Evolutionary conservation across 306 rosid genomes (phyloP).

Genomic region (Vigna mungo): DNA sequence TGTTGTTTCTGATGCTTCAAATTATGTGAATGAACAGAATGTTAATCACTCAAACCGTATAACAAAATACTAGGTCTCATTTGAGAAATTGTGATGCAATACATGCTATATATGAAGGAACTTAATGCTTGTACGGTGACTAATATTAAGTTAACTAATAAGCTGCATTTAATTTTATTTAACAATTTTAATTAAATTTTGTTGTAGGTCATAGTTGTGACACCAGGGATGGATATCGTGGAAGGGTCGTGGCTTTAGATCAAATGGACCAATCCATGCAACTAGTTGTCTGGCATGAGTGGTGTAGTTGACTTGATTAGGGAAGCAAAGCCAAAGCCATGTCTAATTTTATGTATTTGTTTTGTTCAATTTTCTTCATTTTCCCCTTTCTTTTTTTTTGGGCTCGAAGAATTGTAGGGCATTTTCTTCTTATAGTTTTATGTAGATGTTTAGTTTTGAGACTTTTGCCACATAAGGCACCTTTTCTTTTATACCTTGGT

Average conservation of each 20-base stretch:
- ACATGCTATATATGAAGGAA: too few relatives aligned
- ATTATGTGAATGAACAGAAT: too few relatives aligned
- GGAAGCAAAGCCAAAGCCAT: slow-evolving; percentile 45
- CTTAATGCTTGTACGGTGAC: neutral
- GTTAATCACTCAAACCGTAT: too few relatives aligned
- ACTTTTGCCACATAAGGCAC: slow-evolving; percentile 52
- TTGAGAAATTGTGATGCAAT: too few relatives aligned
- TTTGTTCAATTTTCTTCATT: slow-evolving; percentile 39
- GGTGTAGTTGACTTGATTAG: slow-evolving; percentile 36
- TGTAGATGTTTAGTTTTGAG: slow-evolving; percentile 58
- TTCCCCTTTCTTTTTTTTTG: slow-evolving; percentile 24
- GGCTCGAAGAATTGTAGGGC: slow-evolving; percentile 49
- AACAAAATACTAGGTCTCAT: too few relatives aligned
- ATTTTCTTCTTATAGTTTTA: slow-evolving; percentile 44
- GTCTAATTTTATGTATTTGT: slow-evolving; percentile 40
- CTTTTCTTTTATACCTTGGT: slow-evolving; percentile 67
- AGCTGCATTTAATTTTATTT: neutral
- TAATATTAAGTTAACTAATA: neutral
- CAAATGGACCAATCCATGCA: slow-evolving; percentile 71
- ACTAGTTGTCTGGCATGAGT: slow-evolving; percentile 27
- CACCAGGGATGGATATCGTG: slow-evolving; percentile 69
- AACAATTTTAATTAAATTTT: slow-evolving; percentile 24
- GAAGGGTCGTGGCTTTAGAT: slow-evolving; percentile 85
- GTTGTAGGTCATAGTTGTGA: slow-evolving; percentile 80
- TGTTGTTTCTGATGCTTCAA: too few relatives aligned